Percentiles rank a stretch among this genome's conserved stretches.
phyloP scores from a whole-genome alignment of 2,329 filamentous ascomycete species.

The Aspergillus awamori region DNA sequence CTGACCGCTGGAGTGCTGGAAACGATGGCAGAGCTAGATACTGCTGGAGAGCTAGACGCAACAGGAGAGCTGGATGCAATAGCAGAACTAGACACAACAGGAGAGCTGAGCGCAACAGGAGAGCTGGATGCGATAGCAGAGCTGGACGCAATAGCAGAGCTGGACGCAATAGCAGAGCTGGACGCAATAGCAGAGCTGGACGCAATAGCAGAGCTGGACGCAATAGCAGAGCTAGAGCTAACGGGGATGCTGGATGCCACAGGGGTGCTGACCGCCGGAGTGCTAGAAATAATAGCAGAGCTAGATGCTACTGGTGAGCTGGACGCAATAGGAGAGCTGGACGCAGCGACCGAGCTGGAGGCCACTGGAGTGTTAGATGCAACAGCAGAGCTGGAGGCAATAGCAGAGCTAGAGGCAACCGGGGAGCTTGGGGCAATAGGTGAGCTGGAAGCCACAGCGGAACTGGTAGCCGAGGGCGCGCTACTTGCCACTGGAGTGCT shows the following conservation, averaged over 20 bases:
- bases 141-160: slow-evolving; percentile 2
- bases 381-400: slow-evolving; percentile 1
- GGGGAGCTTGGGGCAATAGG: no score
- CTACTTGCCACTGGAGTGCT: slow-evolving; percentile 6
- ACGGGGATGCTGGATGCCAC: no score
- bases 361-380: no score
- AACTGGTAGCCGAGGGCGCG: slow-evolving; percentile 3
- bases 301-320: no score
- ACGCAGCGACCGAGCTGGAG: no score
- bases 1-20: neutral
- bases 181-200: neutral
- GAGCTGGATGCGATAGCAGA: no score
- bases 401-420: neutral
- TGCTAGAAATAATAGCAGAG: no score
- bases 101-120: neutral
- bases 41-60: neutral
- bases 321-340: no score
- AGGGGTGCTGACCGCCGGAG: neutral
- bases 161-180: slow-evolving; percentile 8
- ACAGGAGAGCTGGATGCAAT: neutral
- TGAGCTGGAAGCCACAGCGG: no score
- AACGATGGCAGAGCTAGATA: neutral
- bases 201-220: neutral
- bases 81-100: slow-evolving; percentile 2
- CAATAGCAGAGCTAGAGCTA: neutral